Evolutionary conservation across 2,329 filamentous ascomycete genomes (phyloP).

Genomic region (Aureobasidium pullulans): DNA sequence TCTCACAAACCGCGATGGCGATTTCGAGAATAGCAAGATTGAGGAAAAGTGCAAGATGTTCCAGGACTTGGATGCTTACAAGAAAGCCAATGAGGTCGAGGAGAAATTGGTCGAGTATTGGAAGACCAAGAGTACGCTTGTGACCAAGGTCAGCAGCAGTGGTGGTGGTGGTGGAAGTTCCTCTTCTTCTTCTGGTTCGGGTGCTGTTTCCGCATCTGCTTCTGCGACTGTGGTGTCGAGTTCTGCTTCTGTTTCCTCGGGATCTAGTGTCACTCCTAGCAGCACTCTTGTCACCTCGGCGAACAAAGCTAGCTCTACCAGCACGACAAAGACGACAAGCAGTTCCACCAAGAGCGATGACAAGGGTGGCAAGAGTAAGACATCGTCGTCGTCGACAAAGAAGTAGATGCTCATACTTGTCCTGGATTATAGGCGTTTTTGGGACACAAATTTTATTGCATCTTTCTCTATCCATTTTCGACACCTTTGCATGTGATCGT

Average conservation of each 20-base stretch:
- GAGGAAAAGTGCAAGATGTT: constrained; percentile 26
- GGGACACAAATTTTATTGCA: too few relatives aligned
- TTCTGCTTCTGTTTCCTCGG: not conserved
- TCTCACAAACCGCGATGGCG: constrained; percentile 14
- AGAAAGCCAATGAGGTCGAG: constrained; percentile 21
- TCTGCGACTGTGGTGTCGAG: not conserved
- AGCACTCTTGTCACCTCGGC: not conserved
- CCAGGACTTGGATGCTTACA: constrained; percentile 26
- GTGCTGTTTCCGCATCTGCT: not conserved
- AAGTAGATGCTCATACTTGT: not conserved
- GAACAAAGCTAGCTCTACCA: not conserved
- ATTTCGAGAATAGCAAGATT: constrained; percentile 21
- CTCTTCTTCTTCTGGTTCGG: not conserved
- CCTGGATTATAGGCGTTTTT: not conserved
- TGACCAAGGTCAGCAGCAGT: not conserved
- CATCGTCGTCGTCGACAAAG: not conserved
- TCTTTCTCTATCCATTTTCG: not conserved
- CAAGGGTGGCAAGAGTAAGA: not conserved
- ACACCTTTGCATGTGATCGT: too few relatives aligned
- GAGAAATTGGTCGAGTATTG: constrained; percentile 25
- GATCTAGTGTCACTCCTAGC: not conserved
- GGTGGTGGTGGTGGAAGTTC: not conserved
- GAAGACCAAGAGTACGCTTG: not conserved
- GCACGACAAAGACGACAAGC: not conserved
- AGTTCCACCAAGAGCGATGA: not conserved